A percentile compares a stretch with the other conserved stretches of the same genome.
Conservation (phyloP, 2,329 filamentous ascomycete species). For the Cercospora sp. region DNA sequence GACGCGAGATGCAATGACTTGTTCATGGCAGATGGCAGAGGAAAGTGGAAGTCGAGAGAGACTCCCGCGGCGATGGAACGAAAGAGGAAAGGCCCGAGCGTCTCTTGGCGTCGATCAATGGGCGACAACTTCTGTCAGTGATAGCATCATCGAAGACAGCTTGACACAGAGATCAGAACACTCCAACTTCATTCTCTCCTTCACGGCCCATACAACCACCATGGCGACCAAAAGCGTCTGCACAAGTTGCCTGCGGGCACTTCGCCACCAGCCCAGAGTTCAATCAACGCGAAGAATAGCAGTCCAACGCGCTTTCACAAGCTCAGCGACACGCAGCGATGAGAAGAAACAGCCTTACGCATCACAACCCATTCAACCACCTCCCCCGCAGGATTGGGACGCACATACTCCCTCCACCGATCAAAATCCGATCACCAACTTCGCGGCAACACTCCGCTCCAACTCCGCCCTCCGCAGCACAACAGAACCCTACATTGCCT, state of each 20-base stretch:
- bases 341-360: constrained; percentile 15
- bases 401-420: constrained; percentile 15
- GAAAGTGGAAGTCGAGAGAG: not conserved
- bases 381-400: constrained; percentile 18
- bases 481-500: constrained; percentile 72
- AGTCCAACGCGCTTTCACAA: constrained; percentile 8
- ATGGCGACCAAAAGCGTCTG: constrained; percentile 32
- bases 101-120: constrained; percentile 2
- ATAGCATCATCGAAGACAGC: constrained; percentile 7
- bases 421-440: constrained; percentile 24
- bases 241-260: constrained; percentile 28
- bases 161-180: not conserved
- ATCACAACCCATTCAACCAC: constrained; percentile 17
- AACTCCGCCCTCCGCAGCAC: constrained; percentile 40
- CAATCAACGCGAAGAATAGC: constrained; percentile 1
- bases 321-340: constrained; percentile 12
- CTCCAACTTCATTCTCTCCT: not conserved
- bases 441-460: constrained; percentile 32
- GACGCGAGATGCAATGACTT: not conserved
- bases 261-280: constrained; percentile 23
- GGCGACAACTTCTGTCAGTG: not conserved
- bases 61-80: not conserved
- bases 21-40: not conserved
- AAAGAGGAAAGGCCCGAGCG: not conserved
- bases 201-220: not conserved